Evolutionary conservation across 495 filamentous ascomycete genomes (phyloP), one percentile per base, ranked within the genome.

Genomic region (Daldinia concentrica): DNA sequence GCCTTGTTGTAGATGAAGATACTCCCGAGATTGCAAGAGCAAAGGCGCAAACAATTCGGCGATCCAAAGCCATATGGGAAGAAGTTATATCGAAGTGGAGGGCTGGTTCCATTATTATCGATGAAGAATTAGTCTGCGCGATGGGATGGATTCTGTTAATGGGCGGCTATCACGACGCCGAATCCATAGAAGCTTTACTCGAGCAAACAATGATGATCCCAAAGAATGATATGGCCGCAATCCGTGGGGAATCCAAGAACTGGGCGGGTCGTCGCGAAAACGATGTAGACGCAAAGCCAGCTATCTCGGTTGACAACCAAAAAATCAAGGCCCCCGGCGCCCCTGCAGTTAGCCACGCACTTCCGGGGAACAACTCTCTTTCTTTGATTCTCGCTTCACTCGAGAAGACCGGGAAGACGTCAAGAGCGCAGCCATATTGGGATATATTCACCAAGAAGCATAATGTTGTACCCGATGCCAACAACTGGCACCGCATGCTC

Each of bases 151-250:
- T 97, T 3, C 82, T 98, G 6, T 75, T 92, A 19, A 80, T 87
- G 26, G 86, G 89, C 8, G 77, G 79, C 17, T 83, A 85, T 26
- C 82, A 86, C 39, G 83, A 86, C 72, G 86, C 82, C 73, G 87
- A 92, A 65, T 87, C 92, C 73, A 82, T 95, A 3, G 82, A 97
- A 22, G 84, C 85, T 7, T 79, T 99, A 24, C 78, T 94, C 14
- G 82, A 92, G 57, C 91, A 97, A 78, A 92, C 93, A 7, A 93
- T 92, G 86, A 83, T 86, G 30, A 85, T 95, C 65, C 88, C 90
- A 14, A 77, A 81, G 19, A 76, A 84, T 24, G 73, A 84, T 9
- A 71, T 83, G 9, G 3, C 29, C 56, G 68, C 7, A 29, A 66
- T 64, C n/a, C 14, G 41, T 36, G 24, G 54, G 48, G 15, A 43